phyloP scores from a whole-genome alignment of 2,329 filamentous ascomycete species.

The Alternaria longipes region DNA sequence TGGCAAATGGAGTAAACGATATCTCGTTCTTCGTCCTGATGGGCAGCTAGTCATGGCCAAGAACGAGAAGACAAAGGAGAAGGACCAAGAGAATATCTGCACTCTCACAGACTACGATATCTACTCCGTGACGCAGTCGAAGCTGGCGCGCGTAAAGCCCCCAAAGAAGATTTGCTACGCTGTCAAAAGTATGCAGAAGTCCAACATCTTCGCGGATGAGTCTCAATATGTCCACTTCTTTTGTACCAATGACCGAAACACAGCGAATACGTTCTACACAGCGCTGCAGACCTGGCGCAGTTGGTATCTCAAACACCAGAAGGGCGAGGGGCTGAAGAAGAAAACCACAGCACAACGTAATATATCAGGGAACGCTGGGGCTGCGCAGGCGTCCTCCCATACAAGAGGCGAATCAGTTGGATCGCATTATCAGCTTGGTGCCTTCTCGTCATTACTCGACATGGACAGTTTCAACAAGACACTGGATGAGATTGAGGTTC shows the following conservation, averaged over 20 bases:
- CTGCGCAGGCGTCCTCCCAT: conserved; percentile 33
- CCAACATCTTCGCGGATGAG: conserved; percentile 80
- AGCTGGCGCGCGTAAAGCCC: conserved; percentile 76
- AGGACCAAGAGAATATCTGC: conserved; percentile 76
- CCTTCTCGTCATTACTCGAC: conserved; percentile 74
- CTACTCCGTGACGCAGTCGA: conserved; percentile 76
- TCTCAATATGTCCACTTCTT: conserved; percentile 95
- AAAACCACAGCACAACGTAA: conserved; percentile 43
- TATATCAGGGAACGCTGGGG: conserved; percentile 26
- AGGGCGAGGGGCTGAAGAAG: conserved; percentile 64
- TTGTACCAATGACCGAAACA: conserved; percentile 74
- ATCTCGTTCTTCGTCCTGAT: conserved; percentile 74
- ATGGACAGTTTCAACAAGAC: conserved; percentile 65
- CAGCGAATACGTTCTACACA: conserved; percentile 75
- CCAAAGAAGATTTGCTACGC: conserved; percentile 88
- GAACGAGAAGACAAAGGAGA: conserved; percentile 66
- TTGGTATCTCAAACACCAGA: conserved; percentile 85
- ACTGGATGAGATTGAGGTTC: conserved; percentile 35
- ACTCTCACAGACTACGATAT: conserved; percentile 94
- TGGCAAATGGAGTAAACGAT: conserved; percentile 89
- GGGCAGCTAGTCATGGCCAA: conserved; percentile 79
- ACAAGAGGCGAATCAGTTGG: conserved; percentile 51
- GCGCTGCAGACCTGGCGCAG: conserved; percentile 84
- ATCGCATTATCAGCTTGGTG: conserved; percentile 69
- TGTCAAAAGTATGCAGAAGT: conserved; percentile 91